Base-by-base conservation (phyloP, 306 rosid genomes). In the Pueraria montana region DNA sequence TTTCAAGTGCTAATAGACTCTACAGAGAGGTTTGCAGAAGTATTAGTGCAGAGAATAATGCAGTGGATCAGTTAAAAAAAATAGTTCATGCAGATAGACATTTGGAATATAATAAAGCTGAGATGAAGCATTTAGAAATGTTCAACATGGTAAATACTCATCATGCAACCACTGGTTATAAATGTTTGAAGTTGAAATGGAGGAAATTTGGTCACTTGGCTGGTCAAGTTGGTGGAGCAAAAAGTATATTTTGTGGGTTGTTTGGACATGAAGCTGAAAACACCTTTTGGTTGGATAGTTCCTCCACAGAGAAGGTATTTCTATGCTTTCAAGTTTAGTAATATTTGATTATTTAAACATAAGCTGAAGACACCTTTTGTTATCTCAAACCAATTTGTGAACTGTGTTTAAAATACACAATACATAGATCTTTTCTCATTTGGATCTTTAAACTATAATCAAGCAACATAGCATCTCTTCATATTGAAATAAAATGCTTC, bases 281-380 rank as follows among this genome's bases (percentile, higher is more conserved):
- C 84, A 92, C 97, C 81, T 96, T 96, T 87, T 96, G 99, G 99
- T 87, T 96, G 89, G 99, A 96, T 80, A 96, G 99, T 79, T 94
- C 99, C 82, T 94, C 99, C 46, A 88, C 86, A 56, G 99, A 96
- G 83, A 90, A 94, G 97, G 99, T 96, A 87, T 53, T 63, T 83
- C 20, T 45, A 34, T 80, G 77, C 36, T 76, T 74, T 64, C 36
- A 53, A 76, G 69, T 79, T 79, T 69, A 40, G 46, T 20, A 12
- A 26, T 42, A 48, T 70, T 77, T 55, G 69, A 42, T 46, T 46
- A 61, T 48, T 48, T 49, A n/a, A 43, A 34, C 71, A 48, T 77
- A 46, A 26, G 46, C 74, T 23, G 86, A 76, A 68, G 72, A 67
- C 67, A 30, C 52, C 30, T 61, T 38, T 61, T 32, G 21, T 84